Evolutionary conservation across 108 stramenopile species (phyloP).

Genomic region (Skeletonema potamos): DNA sequence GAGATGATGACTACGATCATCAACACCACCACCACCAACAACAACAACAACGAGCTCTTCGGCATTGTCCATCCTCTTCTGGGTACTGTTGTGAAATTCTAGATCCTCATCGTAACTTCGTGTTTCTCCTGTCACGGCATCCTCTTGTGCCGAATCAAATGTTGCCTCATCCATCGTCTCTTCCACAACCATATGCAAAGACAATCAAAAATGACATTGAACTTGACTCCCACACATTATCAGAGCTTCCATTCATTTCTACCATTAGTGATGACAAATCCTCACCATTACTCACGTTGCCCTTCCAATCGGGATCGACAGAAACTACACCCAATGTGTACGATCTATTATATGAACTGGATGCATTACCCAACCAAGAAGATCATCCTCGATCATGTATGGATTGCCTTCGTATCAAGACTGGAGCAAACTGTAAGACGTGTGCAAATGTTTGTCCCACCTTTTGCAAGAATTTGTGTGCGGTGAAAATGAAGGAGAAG

Average conservation of each 20-base stretch:
- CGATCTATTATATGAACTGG: conserved; percentile 25
- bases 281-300: conserved; percentile 5
- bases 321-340: conserved; percentile 48
- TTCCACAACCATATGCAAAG: conserved; percentile 52
- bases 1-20: conserved; percentile 7
- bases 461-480: conserved; percentile 75
- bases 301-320: conserved; percentile 14
- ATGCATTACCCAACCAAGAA: conserved; percentile 42
- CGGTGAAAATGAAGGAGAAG: conserved; percentile 54
- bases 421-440: conserved; percentile 55
- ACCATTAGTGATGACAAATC: conserved; percentile 49
- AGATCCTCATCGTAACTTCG: conserved; percentile 40
- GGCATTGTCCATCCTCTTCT: conserved; percentile 28
- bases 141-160: conserved; percentile 70
- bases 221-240: conserved; percentile 5
- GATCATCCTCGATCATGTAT: conserved; percentile 48
- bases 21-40: not conserved
- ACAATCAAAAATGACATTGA: not conserved
- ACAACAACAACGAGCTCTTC: conserved; percentile 13
- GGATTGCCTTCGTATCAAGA: conserved; percentile 69
- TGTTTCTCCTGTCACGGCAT: conserved; percentile 55
- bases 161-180: conserved; percentile 38
- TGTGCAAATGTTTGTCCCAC: conserved; percentile 56
- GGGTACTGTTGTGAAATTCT: conserved; percentile 78
- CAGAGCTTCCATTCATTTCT: conserved; percentile 69